These are phyloP conservation scores for Colletotrichum costaricense DNA, from an alignment of 2,329 filamentous ascomycete species.

Conservation along the genomic window DNA sequence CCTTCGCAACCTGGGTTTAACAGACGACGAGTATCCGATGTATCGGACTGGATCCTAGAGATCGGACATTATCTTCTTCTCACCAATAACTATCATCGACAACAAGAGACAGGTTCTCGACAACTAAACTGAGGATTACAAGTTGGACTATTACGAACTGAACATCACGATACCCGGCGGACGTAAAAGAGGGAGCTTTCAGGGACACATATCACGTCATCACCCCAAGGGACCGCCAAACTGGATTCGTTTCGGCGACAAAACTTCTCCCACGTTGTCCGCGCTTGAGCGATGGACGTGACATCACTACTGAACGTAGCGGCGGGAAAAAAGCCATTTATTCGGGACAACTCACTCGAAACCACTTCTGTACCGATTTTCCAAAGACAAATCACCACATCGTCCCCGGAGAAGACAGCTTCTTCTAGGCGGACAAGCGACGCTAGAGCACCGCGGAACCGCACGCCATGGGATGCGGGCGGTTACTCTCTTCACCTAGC, in stretches of 20 bases:
- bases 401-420: constrained; percentile 33
- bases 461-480: constrained; percentile 63
- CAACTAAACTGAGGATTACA: background rate
- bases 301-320: constrained; percentile 38
- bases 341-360: constrained; percentile 29
- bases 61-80: constrained; percentile 20
- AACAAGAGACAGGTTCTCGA: background rate
- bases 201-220: background rate
- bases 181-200: background rate
- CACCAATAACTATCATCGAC: background rate
- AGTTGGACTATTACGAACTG: background rate
- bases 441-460: constrained; percentile 40
- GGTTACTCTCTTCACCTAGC: constrained; percentile 60
- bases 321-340: constrained; percentile 36
- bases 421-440: constrained; percentile 35
- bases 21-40: constrained; percentile 34
- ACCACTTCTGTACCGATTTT: constrained; percentile 20
- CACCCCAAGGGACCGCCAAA: constrained; percentile 26
- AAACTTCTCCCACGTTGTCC: constrained; percentile 29
- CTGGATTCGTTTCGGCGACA: constrained; percentile 31
- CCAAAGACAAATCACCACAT: constrained; percentile 13
- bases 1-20: constrained; percentile 30
- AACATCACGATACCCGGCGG: background rate
- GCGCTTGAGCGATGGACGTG: constrained; percentile 38
- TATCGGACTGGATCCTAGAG: constrained; percentile 36